A percentile compares a stretch with the other conserved stretches of the same genome.
These are phyloP conservation scores for Hericium coralloides DNA, from an alignment of 768 basidiomycete species.

Conservation along the genomic window DNA sequence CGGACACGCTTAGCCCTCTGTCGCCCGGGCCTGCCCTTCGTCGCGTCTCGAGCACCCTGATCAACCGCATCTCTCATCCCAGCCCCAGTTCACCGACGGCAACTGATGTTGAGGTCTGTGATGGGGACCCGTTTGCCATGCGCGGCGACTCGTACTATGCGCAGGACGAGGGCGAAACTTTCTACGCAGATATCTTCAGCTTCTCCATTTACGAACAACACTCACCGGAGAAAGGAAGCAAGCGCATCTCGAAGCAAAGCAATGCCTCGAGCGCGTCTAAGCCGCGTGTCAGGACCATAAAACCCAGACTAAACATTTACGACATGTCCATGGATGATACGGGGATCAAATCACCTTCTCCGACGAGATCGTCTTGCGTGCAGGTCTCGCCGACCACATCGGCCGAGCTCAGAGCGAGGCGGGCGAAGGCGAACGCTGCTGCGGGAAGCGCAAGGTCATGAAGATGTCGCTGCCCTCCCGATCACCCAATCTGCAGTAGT, in stretches of 20 bases:
- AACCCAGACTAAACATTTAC: background rate
- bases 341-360: background rate
- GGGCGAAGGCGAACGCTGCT: no score
- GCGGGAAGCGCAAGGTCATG: no score
- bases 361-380: no score
- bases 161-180: background rate
- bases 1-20: background rate
- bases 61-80: background rate
- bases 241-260: background rate
- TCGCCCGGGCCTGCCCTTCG: background rate
- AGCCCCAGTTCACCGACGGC: background rate
- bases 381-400: no score
- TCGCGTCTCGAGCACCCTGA: background rate
- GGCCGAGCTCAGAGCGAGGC: no score
- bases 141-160: background rate
- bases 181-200: background rate
- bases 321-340: background rate
- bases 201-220: background rate
- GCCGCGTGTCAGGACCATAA: background rate
- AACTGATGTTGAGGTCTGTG: background rate
- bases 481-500: no score
- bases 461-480: no score
- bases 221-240: background rate
- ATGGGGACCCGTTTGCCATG: background rate
- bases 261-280: background rate